phyloP scores from a whole-genome alignment of 495 filamentous ascomycete genomes.

The Podospora tetraspora region DNA sequence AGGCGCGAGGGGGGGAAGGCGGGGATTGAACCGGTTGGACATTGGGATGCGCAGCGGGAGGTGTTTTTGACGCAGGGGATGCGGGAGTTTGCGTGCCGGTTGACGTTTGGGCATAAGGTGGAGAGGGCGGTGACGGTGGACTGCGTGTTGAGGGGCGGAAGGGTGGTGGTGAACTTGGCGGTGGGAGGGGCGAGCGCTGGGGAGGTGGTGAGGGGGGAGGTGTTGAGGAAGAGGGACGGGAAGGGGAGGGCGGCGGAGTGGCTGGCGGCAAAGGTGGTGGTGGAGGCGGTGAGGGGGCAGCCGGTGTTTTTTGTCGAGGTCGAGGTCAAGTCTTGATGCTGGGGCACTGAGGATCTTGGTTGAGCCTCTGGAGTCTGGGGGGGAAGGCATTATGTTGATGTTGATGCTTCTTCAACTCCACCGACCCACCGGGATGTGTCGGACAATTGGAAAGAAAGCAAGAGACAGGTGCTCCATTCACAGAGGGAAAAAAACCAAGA shows the following conservation, averaged over 20 bases:
- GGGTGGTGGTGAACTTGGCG: not conserved
- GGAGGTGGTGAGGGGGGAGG: not conserved
- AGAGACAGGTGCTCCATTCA: not conserved
- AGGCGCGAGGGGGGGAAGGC: not conserved
- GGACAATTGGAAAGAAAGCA: not conserved
- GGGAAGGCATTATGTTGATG: not conserved
- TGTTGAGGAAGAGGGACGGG: not conserved
- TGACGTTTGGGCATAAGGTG: not conserved
- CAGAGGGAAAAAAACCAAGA: too few species aligned
- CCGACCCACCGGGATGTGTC: not conserved
- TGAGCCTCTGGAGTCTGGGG: not conserved
- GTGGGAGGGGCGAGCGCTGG: too few species aligned
- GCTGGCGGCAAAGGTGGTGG: not conserved
- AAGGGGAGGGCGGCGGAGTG: not conserved
- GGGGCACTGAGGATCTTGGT: too few species aligned
- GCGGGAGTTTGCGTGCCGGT: not conserved
- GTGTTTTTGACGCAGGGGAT: conserved; percentile 19
- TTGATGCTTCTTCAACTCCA: not conserved
- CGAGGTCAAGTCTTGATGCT: not conserved
- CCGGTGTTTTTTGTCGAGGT: not conserved
- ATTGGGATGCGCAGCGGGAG: conserved; percentile 18
- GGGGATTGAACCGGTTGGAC: conserved; percentile 10
- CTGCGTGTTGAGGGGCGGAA: not conserved
- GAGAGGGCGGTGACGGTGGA: not conserved
- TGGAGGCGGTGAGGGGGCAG: not conserved